Evolutionary conservation across 108 stramenopile species (phyloP).

Genomic region (Cyclostephanos tholiformis): DNA sequence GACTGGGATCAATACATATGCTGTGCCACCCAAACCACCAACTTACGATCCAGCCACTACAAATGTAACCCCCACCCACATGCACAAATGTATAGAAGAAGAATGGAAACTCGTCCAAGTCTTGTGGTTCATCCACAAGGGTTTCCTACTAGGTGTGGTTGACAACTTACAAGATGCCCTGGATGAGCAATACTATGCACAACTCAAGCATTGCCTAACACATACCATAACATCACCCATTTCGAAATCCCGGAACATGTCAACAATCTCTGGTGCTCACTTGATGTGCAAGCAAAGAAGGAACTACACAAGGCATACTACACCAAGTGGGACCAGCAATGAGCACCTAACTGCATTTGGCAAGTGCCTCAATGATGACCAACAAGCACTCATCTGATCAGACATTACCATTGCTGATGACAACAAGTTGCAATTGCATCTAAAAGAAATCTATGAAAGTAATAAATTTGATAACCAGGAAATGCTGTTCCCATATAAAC

Average conservation of each 20-base stretch:
- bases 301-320: neutral
- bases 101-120: neutral
- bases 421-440: too few species aligned
- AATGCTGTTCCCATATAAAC: too few species aligned
- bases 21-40: neutral
- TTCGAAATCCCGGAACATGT: too few species aligned
- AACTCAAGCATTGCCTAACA: neutral
- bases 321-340: neutral
- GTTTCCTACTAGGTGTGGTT: too few species aligned
- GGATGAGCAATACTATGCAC: neutral
- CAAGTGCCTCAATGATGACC: neutral
- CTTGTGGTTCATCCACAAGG: neutral
- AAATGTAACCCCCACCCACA: too few species aligned
- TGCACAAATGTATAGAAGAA: neutral
- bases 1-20: neutral
- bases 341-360: neutral
- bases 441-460: too few species aligned
- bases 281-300: neutral
- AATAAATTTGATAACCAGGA: too few species aligned
- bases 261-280: neutral
- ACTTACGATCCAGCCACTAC: neutral
- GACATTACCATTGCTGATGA: neutral
- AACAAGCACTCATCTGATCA: too few species aligned
- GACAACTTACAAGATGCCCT: neutral
- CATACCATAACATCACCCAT: neutral